Percentiles rank a stretch among this genome's conserved stretches.
Evolutionary conservation across 805 yeast species (phyloP).

Genomic region (Ogataea trehaloabstinens): DNA sequence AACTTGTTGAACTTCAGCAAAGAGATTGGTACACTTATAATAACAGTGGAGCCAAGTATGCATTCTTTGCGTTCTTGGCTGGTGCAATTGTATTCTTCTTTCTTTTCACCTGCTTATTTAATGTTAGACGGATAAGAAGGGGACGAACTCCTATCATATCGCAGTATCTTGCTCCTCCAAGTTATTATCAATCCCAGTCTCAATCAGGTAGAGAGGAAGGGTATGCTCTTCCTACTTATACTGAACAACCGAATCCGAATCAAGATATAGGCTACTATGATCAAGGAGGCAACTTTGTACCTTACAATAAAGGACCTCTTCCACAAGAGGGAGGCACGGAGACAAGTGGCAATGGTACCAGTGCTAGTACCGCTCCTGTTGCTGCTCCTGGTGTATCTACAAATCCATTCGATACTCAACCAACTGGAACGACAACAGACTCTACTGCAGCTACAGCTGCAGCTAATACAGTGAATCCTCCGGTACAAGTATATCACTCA

Average conservation of each 20-base stretch:
- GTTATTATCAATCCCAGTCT: constrained; percentile 63
- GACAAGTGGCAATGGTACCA: not conserved
- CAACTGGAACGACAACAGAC: constrained; percentile 10
- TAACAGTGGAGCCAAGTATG: constrained; percentile 50
- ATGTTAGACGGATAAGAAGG: constrained; percentile 46
- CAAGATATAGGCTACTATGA: constrained; percentile 79
- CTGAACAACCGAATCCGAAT: constrained; percentile 61
- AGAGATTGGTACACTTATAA: constrained; percentile 16
- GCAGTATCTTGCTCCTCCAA: constrained; percentile 54
- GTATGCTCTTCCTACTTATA: constrained; percentile 65
- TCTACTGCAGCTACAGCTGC: not conserved
- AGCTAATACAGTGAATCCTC: constrained; percentile 3
- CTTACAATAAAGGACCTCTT: constrained; percentile 31
- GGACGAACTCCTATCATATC: constrained; percentile 72
- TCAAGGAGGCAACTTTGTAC: constrained; percentile 49
- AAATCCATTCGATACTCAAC: constrained; percentile 12
- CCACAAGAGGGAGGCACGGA: not conserved
- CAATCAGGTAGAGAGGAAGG: constrained; percentile 39
- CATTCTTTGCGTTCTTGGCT: constrained; percentile 60
- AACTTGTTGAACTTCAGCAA: constrained; percentile 3
- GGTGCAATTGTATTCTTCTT: constrained; percentile 47
- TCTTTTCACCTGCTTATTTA: constrained; percentile 50
- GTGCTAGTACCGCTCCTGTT: not conserved
- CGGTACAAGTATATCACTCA: constrained; percentile 10
- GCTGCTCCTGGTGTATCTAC: constrained; percentile 2